Evolutionary conservation across 1,139 yeast genomes (phyloP).

Genomic region (Zhuliangozyma blackwelliae): DNA sequence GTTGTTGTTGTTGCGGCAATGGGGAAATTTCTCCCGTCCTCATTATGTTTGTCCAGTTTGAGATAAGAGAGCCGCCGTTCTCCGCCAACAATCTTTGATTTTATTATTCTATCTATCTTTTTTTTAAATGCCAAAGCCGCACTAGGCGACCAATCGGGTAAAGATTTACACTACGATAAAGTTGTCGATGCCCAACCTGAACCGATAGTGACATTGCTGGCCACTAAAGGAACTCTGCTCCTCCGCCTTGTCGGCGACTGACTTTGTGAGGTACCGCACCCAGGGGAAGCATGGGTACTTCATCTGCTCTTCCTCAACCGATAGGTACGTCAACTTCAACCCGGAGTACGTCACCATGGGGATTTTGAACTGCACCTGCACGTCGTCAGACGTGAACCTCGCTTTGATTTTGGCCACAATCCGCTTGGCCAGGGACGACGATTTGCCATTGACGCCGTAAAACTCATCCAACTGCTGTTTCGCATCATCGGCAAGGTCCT

Average conservation of each 20-base stretch:
- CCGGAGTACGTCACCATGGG: conserved; percentile 45
- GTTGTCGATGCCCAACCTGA: conserved; percentile 24
- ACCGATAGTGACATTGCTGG: conserved; percentile 21
- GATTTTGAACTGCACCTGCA: conserved; percentile 31
- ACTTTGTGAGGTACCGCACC: conserved; percentile 40
- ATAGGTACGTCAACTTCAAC: conserved; percentile 33
- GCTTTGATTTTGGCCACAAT: conserved; percentile 8
- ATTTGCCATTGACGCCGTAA: conserved; percentile 38
- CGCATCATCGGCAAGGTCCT: conserved; percentile 16
- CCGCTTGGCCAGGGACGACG: conserved; percentile 18
- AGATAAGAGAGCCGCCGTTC: too few relatives aligned
- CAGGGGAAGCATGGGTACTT: conserved; percentile 47
- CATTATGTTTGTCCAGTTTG: too few relatives aligned
- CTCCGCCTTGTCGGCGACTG: conserved; percentile 8
- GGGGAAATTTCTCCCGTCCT: too few relatives aligned
- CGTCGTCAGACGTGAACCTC: conserved; percentile 19
- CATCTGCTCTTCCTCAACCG: conserved; percentile 40
- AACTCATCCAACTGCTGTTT: conserved; percentile 32
- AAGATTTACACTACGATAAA: conserved; percentile 11
- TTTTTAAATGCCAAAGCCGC: neutral
- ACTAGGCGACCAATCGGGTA: neutral
- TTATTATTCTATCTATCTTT: too few relatives aligned
- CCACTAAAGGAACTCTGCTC: conserved; percentile 4
- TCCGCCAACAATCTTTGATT: too few relatives aligned
- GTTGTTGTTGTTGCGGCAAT: too few relatives aligned